Conservation (phyloP, 2,329 filamentous ascomycete genomes). For the Davidsoniella neocaledoniae region DNA sequence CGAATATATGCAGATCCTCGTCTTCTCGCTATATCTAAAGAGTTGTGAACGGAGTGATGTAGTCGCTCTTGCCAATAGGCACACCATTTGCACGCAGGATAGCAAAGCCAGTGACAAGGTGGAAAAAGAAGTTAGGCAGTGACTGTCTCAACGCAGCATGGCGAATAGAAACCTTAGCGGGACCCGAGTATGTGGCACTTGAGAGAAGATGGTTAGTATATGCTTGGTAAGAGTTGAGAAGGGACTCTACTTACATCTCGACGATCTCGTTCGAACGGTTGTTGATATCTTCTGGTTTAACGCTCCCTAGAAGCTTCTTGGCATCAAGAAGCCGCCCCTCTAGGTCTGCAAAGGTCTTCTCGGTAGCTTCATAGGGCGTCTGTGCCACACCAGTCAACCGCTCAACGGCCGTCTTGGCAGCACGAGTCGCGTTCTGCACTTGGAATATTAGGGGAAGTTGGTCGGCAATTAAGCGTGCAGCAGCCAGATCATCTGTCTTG, state of each 20-base stretch:
- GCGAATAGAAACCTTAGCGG: constrained; percentile 14
- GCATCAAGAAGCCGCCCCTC: constrained; percentile 18
- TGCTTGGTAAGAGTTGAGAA: background rate
- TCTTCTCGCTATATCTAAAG: background rate
- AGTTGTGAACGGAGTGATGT: constrained; percentile 11
- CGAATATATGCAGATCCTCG: no score
- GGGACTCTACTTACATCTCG: constrained; percentile 16
- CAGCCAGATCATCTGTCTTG: constrained; percentile 11
- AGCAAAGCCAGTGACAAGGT: constrained; percentile 36
- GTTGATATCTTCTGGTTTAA: constrained; percentile 17
- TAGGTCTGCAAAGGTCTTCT: constrained; percentile 21
- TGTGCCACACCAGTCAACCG: constrained; percentile 16
- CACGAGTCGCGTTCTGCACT: constrained; percentile 19
- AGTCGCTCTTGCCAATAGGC: constrained; percentile 40
- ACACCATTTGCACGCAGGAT: constrained; percentile 41
- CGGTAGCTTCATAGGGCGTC: constrained; percentile 15
- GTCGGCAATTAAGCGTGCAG: constrained; percentile 18
- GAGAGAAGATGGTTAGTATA: constrained; percentile 10
- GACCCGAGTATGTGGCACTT: background rate
- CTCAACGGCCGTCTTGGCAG: constrained; percentile 17
- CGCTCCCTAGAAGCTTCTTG: constrained; percentile 17
- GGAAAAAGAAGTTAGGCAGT: constrained; percentile 45
- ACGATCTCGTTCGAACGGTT: constrained; percentile 16
- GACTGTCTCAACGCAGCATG: constrained; percentile 28
- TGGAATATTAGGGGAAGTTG: constrained; percentile 23